phyloP scores from a whole-genome alignment of 352 stramenopile genomes.

The Phytopythium montanum region DNA sequence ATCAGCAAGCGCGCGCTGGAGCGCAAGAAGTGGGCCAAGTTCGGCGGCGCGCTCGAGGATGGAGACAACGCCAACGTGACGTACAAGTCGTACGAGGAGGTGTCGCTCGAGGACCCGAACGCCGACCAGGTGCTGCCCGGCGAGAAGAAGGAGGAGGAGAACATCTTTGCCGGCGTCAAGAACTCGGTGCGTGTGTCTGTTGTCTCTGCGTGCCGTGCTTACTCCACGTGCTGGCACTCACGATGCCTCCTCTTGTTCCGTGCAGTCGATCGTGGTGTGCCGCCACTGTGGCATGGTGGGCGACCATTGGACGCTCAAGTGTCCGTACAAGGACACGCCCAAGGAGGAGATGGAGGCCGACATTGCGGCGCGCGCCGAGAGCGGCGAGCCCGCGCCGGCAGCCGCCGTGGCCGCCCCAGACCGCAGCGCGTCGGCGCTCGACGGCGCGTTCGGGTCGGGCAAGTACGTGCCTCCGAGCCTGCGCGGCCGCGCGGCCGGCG shows the following conservation, averaged over 20 bases:
- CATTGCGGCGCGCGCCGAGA: constrained; percentile 51
- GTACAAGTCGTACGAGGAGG: constrained; percentile 82
- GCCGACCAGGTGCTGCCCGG: constrained; percentile 81
- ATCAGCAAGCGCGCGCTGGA: constrained; percentile 83
- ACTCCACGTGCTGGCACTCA: background rate
- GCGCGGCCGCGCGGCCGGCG: constrained; percentile 45
- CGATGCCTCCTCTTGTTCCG: background rate
- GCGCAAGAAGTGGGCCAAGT: constrained; percentile 84
- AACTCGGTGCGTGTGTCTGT: constrained; percentile 46
- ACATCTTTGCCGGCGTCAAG: constrained; percentile 84
- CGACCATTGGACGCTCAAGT: constrained; percentile 90
- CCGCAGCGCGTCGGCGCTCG: constrained; percentile 47
- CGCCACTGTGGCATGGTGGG: constrained; percentile 89
- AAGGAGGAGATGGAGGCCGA: constrained; percentile 75
- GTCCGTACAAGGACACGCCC: constrained; percentile 88
- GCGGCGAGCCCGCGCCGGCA: constrained; percentile 16
- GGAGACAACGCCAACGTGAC: constrained; percentile 84
- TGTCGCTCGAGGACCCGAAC: constrained; percentile 82
- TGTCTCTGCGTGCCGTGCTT: background rate
- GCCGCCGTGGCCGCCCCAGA: constrained; percentile 25
- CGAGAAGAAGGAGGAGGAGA: constrained; percentile 89
- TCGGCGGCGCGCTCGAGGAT: constrained; percentile 66
- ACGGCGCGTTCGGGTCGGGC: constrained; percentile 72
- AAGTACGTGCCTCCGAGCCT: constrained; percentile 88
- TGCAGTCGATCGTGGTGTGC: constrained; percentile 79